Evolutionary conservation across 1,284 basidiomycete genomes (phyloP).

Genomic region (Naganishia sp.): DNA sequence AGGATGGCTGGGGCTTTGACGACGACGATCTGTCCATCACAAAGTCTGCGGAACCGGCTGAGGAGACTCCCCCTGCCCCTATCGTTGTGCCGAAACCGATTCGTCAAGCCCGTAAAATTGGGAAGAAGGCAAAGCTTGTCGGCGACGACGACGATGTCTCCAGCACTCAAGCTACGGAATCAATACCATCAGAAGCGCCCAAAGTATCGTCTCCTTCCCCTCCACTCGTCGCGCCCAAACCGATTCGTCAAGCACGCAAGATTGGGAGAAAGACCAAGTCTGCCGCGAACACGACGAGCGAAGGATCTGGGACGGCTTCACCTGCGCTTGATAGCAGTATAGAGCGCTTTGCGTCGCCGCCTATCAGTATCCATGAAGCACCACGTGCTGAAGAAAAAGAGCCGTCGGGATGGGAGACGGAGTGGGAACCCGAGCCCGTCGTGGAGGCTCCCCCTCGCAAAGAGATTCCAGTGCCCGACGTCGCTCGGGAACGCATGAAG

Average conservation of each 20-base stretch:
- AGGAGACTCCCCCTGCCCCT: background rate
- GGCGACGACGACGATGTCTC: background rate
- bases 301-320: constrained; percentile 1
- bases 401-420: constrained; percentile 16
- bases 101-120: constrained; percentile 33
- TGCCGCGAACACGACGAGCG: constrained; percentile 1
- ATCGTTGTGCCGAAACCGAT: constrained; percentile 30
- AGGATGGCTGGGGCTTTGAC: constrained; percentile 32
- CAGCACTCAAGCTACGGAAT: background rate
- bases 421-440: constrained; percentile 7
- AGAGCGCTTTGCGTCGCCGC: background rate
- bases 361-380: background rate
- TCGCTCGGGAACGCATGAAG: constrained; percentile 12
- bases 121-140: constrained; percentile 29
- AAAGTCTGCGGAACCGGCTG: background rate
- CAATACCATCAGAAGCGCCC: background rate
- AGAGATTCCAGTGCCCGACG: background rate
- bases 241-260: constrained; percentile 32
- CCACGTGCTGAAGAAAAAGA: background rate
- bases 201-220: background rate
- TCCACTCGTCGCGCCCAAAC: constrained; percentile 24
- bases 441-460: background rate
- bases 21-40: constrained; percentile 16
- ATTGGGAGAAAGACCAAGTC: constrained; percentile 33
- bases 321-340: background rate